These are phyloP conservation scores for Theileria annulata DNA, from an alignment of 169 alveolate species.

Conservation along the genomic window DNA sequence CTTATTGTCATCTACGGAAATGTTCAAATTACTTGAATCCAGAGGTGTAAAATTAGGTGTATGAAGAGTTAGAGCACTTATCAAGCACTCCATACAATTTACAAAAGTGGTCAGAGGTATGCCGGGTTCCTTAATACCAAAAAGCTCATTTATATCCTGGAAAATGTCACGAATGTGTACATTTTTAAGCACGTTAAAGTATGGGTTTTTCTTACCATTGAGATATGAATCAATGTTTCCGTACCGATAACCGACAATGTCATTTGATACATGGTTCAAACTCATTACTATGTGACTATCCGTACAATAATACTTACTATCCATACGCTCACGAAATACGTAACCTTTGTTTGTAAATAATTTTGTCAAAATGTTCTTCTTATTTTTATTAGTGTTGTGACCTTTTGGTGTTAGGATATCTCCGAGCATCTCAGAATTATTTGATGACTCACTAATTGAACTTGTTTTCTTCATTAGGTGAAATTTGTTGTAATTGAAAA, in stretches of 20 bases:
- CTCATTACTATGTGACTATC: conserved; percentile 21
- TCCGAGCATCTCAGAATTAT: background rate
- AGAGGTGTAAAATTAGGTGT: conserved; percentile 79
- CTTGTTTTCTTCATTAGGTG: background rate
- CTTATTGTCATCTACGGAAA: conserved; percentile 79
- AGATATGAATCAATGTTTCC: conserved; percentile 46
- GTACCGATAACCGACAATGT: conserved; percentile 49
- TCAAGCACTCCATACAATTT: conserved; percentile 66
- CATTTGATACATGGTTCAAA: conserved; percentile 28
- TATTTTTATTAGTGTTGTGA: background rate
- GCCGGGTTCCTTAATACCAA: conserved; percentile 19
- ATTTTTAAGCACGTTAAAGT: conserved; percentile 15
- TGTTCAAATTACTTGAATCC: conserved; percentile 73
- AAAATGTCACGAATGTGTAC: conserved; percentile 19
- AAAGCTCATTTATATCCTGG: conserved; percentile 45
- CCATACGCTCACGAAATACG: background rate
- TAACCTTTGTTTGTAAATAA: background rate
- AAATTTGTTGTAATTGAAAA: background rate
- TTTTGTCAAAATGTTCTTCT: background rate
- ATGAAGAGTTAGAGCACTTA: conserved; percentile 74
- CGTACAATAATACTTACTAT: conserved; percentile 17
- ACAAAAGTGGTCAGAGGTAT: conserved; percentile 12
- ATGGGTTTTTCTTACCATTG: conserved; percentile 22
- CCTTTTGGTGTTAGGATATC: background rate
- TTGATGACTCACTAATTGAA: background rate